Evolutionary conservation across 257 asterid genomes (phyloP).

Genomic region (Gentiana straminea): DNA sequence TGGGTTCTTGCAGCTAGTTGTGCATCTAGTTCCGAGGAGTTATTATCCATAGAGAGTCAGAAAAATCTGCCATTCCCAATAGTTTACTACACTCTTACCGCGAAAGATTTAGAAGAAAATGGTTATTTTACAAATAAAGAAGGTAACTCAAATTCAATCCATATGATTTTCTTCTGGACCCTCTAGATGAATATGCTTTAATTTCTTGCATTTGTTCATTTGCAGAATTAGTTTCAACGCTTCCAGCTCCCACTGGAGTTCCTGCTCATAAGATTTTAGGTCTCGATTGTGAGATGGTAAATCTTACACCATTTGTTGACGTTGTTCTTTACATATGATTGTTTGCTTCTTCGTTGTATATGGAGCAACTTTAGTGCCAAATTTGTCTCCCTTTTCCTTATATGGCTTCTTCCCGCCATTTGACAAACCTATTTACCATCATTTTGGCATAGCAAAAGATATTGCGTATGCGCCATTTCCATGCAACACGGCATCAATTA

Average conservation of each 20-base stretch:
- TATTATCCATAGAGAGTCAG: conserved; percentile 25
- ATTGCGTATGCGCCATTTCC: no score
- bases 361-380: background rate
- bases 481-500: no score
- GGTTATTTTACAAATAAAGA: conserved; percentile 44
- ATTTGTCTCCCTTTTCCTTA: no score
- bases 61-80: conserved; percentile 68
- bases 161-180: background rate
- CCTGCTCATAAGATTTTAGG: conserved; percentile 65
- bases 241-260: conserved; percentile 69
- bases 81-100: conserved; percentile 63
- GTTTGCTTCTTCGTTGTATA: background rate
- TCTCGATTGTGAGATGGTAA: conserved; percentile 95
- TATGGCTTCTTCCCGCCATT: no score
- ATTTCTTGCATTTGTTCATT: background rate
- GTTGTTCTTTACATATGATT: no score
- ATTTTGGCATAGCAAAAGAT: no score
- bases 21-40: conserved; percentile 20
- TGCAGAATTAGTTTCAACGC: conserved; percentile 68
- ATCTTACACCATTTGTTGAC: conserved; percentile 3
- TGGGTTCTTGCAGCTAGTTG: conserved; percentile 25
- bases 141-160: conserved; percentile 33
- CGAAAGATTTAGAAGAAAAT: conserved; percentile 80
- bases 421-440: no score
- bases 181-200: background rate